Base-by-base conservation (phyloP, 495 filamentous ascomycete species). In the Penicillium cosmopolitanum region DNA sequence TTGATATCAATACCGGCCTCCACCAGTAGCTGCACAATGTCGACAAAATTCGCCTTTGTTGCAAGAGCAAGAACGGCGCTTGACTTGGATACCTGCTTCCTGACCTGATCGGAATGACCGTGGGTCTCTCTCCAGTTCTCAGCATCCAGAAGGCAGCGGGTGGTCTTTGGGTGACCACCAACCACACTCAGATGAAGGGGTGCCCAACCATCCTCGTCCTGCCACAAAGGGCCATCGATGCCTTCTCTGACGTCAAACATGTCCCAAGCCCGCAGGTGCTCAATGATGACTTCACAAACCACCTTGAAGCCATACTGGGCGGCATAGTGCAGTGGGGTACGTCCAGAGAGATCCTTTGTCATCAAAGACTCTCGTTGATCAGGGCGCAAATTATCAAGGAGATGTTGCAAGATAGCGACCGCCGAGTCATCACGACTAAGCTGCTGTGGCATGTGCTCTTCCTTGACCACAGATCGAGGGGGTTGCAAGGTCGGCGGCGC, bases 1-100 rank as follows among this genome's bases (percentile, higher is more conserved):
- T 98, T 96, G 72, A 96, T 87, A 66, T 96, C 92, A 2, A 97
- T 89, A 1, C 92, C 92, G 2, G 95, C 93, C 55, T 96, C 87
- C 5, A 98, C 91, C 23, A 98, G 79, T 58, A 96, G 80, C 65
- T 86, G 83, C 36, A 98, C 92, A 57, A 97, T 97, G 43, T 80
- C 79, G 23, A 85, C 80, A 68, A 89, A 95, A 67, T 97, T 91
- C 34, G 90, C 84, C 71, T 93, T 94, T 18, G 89, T 89, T 8
- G 95, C 95, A 44, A 97, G 78, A 5, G 91, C 89, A 36, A 98
- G 79, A 9, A 92, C 91, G n/a, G 89, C 89, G 53, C 92, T 93
- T n/a, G 92, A 96, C 63, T 91, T 89, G 12, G 89, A 86, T 28
- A 92, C 84, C 16, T 85, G 79, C 60, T 87, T 89, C 54, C 88